phyloP scores from a whole-genome alignment of 2,329 filamentous ascomycete species.

The Fusarium mundagurra region DNA sequence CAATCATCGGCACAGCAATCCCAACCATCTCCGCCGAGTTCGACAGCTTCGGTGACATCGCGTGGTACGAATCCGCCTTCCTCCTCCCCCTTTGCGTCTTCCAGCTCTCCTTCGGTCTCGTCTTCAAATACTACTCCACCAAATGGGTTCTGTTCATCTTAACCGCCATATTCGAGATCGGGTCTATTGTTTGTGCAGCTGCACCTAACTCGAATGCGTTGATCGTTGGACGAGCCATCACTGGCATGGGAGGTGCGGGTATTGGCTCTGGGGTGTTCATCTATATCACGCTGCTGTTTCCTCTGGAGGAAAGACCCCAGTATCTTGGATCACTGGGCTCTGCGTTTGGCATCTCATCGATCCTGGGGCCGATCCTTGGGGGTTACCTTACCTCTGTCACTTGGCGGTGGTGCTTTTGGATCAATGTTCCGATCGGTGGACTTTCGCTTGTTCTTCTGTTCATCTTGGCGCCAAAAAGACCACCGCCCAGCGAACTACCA shows the following conservation, averaged over 20 bases:
- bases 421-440: slow-evolving; percentile 20
- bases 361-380: slow-evolving; percentile 17
- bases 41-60: slow-evolving; percentile 25
- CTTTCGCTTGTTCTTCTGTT: neutral
- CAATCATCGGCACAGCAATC: slow-evolving; percentile 24
- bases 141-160: slow-evolving; percentile 22
- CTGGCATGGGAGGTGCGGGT: slow-evolving; percentile 19
- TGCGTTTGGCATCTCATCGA: slow-evolving; percentile 4
- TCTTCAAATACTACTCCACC: slow-evolving; percentile 25
- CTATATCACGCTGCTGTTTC: slow-evolving; percentile 14
- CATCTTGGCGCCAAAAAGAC: neutral
- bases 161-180: slow-evolving; percentile 7
- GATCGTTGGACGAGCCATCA: slow-evolving; percentile 17
- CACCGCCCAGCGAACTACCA: neutral
- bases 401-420: slow-evolving; percentile 34
- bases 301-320: slow-evolving; percentile 11
- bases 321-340: neutral
- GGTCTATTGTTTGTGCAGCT: slow-evolving; percentile 9
- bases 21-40: slow-evolving; percentile 24
- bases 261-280: slow-evolving; percentile 14
- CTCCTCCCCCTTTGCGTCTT: slow-evolving; percentile 25
- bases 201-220: slow-evolving; percentile 14
- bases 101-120: slow-evolving; percentile 19
- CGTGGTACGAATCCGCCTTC: slow-evolving; percentile 26
- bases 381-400: slow-evolving; percentile 15